Conservation (phyloP, 768 basidiomycete species). For the Suillus brevipes region DNA sequence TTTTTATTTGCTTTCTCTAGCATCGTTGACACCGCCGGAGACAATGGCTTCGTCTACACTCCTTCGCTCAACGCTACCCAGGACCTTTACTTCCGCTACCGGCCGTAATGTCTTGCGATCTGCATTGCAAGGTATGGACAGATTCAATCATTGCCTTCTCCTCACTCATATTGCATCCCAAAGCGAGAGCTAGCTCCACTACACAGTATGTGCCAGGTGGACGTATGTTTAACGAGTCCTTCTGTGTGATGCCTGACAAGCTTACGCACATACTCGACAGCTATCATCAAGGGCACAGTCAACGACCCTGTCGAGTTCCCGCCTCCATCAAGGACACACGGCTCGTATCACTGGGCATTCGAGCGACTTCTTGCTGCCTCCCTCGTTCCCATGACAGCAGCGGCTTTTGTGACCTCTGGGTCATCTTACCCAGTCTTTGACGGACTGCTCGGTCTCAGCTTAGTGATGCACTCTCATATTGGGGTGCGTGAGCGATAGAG, state of each 20-base stretch:
- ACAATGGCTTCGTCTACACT: conserved; percentile 53
- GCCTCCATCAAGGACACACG: conserved; percentile 72
- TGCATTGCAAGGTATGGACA: conserved; percentile 42
- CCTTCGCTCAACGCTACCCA: conserved; percentile 49
- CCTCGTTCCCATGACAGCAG: conserved; percentile 90
- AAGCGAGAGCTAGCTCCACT: conserved; percentile 41
- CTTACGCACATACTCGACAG: conserved; percentile 35
- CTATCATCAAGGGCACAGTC: conserved; percentile 86
- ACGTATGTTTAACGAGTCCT: neutral
- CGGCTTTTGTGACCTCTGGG: conserved; percentile 79
- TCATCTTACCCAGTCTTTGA: conserved; percentile 84
- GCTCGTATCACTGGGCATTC: conserved; percentile 92
- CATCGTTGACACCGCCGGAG: neutral
- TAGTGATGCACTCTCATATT: conserved; percentile 95
- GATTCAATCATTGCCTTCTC: neutral
- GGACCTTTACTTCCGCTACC: conserved; percentile 37
- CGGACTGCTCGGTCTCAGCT: conserved; percentile 80
- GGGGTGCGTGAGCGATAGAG: conserved; percentile 58
- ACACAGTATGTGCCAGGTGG: conserved; percentile 58
- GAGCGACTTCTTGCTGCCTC: conserved; percentile 88
- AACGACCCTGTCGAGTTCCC: conserved; percentile 96
- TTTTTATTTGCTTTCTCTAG: neutral
- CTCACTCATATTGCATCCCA: conserved; percentile 11
- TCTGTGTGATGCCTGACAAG: neutral
- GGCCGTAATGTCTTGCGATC: conserved; percentile 43